These are phyloP conservation scores for Hypoxylon rickii DNA, from an alignment of 495 filamentous ascomycete genomes.

Conservation along the genomic window DNA sequence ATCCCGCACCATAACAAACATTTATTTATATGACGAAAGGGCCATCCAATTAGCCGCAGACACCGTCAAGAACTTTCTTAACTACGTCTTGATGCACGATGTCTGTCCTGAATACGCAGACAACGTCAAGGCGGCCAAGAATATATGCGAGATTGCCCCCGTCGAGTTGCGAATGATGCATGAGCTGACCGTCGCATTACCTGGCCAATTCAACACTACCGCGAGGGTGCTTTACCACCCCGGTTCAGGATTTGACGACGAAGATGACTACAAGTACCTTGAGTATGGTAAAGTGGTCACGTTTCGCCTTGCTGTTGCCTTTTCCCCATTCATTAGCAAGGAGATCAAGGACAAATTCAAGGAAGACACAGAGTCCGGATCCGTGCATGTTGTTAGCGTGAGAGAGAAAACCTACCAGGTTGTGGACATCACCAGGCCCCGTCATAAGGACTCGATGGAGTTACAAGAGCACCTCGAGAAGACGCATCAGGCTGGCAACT, in stretches of 20 bases:
- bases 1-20: conserved; percentile 38
- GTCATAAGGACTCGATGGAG: conserved; percentile 24
- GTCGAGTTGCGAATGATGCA: conserved; percentile 65
- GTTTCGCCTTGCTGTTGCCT: conserved; percentile 25
- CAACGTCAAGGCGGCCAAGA: conserved; percentile 67
- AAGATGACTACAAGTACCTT: conserved; percentile 16
- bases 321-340: conserved; percentile 5
- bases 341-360: conserved; percentile 13
- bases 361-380: conserved; percentile 20
- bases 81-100: conserved; percentile 80
- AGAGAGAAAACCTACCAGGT: conserved; percentile 37
- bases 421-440: conserved; percentile 15
- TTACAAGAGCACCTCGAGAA: conserved; percentile 30
- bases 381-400: conserved; percentile 26
- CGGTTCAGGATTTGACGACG: conserved; percentile 6
- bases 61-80: conserved; percentile 83
- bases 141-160: conserved; percentile 68
- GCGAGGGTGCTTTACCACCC: conserved; percentile 30
- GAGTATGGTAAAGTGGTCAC: conserved; percentile 23
- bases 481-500: conserved; percentile 24
- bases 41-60: conserved; percentile 37
- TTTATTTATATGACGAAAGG: conserved; percentile 31
- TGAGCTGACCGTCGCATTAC: conserved; percentile 55
- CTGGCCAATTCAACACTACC: conserved; percentile 76
- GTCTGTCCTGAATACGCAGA: conserved; percentile 80